Base-by-base conservation (phyloP, 257 asterid genomes). In the Misopates orontium region DNA sequence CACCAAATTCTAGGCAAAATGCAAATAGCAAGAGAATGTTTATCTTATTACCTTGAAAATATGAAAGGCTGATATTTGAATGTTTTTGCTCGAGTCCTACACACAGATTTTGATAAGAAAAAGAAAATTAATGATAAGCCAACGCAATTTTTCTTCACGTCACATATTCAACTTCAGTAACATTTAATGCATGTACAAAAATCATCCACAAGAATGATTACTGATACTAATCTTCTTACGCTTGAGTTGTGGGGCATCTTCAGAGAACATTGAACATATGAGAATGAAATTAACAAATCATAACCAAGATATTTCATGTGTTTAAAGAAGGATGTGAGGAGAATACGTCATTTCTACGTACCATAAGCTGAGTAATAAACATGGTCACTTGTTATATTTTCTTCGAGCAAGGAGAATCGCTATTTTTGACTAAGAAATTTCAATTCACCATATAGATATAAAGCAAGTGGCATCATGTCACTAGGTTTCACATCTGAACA, bases 71-170 rank as follows among this genome's bases (percentile, higher is more conserved):
- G 95, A 90, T 49, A 90, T 70, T 77, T 90, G 99, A 62, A 94
- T 94, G 74, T 85, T 94, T 86, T 85, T 94, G 93, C 97, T 94
- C 10, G 96, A 79, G 79, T 90, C 97, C 99, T 94, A 93, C 69
- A 76, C 58, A 69, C 14, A 73, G 32, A 65, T 49, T 45, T 23
- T 25, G 14, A 24, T 55, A 5, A 66, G 65, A 78, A 60, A 56
- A 76, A 73, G 48, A 50, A 51, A 28, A 40, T 17, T 66, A 63
- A 18, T 64, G 51, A 48, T 20, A 42, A 54, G 42, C 49, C 45
- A 49, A 45, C n/a, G 64, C 51, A 59, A 45, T 15, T 68, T 68
- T 32, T 52, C 66, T 24, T 50, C 69, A 59, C 40, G 57, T 61
- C 64, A 53, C 24, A 40, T 14, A 53, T 49, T 40, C 32, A 39